Evolutionary conservation across 2,329 filamentous ascomycete genomes (phyloP).

Genomic region (Epichloe scottii): DNA sequence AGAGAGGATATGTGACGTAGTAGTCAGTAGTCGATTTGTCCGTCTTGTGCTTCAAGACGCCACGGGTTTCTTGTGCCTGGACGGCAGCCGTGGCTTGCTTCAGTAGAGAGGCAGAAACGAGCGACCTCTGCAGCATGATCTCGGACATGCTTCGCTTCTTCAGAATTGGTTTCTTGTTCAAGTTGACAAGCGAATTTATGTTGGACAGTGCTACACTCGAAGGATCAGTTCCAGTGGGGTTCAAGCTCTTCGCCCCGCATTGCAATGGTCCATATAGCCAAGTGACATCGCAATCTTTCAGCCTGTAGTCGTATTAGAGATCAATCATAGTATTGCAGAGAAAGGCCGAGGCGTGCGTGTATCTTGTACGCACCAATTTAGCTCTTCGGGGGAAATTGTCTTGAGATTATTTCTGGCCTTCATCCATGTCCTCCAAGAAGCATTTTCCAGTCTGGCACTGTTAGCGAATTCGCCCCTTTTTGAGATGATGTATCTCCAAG

Average conservation of each 20-base stretch:
- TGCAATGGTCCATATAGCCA: constrained; percentile 95
- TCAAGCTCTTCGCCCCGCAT: constrained; percentile 47
- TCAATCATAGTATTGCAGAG: not conserved
- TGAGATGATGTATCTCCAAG: constrained; percentile 85
- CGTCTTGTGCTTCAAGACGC: constrained; percentile 40
- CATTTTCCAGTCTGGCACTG: constrained; percentile 76
- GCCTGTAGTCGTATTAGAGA: constrained; percentile 42
- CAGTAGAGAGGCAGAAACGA: constrained; percentile 78
- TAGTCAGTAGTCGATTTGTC: constrained; percentile 58
- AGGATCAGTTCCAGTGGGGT: constrained; percentile 30
- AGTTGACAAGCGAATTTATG: constrained; percentile 50
- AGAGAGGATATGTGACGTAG: constrained; percentile 50
- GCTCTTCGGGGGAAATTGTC: constrained; percentile 78
- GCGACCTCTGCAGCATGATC: constrained; percentile 78
- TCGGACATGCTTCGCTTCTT: constrained; percentile 97
- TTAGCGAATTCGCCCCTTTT: constrained; percentile 71
- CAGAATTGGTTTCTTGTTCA: constrained; percentile 73
- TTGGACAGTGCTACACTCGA: constrained; percentile 35
- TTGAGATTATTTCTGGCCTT: constrained; percentile 79
- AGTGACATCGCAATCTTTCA: constrained; percentile 94
- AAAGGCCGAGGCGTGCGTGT: not conserved
- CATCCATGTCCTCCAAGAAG: constrained; percentile 94
- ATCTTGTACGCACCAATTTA: constrained; percentile 66
- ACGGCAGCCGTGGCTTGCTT: constrained; percentile 82
- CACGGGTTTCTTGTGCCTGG: constrained; percentile 60